Percentiles rank a stretch among this genome's conserved stretches.
Conservation (phyloP, 1,284 basidiomycete species). For the Trichosporon inkin region DNA sequence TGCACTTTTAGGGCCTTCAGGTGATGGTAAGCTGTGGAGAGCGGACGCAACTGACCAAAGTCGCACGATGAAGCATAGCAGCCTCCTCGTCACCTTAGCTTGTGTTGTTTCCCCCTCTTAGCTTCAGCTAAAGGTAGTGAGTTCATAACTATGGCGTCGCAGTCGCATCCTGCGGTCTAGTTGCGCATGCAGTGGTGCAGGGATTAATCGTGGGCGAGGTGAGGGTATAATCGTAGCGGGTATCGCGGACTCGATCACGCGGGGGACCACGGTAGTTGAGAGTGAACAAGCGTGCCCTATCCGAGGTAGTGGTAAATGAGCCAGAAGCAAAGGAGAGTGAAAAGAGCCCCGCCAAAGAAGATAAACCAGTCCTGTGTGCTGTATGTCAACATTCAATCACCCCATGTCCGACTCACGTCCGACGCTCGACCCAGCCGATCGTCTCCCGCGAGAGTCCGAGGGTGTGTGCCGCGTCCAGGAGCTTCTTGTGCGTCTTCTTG, state of each 20-base stretch:
- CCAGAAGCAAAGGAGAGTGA: constrained; percentile 86
- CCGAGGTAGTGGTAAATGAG: constrained; percentile 85
- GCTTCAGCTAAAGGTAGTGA: neutral
- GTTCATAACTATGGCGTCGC: constrained; percentile 6
- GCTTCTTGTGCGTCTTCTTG: constrained; percentile 78
- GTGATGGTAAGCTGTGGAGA: no score
- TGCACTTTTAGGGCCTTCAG: no score
- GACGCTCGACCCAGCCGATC: constrained; percentile 88
- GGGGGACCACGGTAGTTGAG: neutral
- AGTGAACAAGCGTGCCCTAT: constrained; percentile 41
- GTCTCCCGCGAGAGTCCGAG: constrained; percentile 85
- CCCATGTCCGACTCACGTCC: constrained; percentile 60
- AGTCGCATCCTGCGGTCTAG: neutral
- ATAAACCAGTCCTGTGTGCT: constrained; percentile 92
- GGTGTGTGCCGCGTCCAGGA: constrained; percentile 86
- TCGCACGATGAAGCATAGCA: no score
- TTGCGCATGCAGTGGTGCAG: neutral
- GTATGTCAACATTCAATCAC: constrained; percentile 21
- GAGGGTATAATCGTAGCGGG: neutral
- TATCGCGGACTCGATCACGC: constrained; percentile 10
- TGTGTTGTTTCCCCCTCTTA: neutral
- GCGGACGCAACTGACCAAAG: no score
- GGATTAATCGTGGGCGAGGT: constrained; percentile 1
- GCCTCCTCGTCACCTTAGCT: no score
- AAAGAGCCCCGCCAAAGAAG: constrained; percentile 72